Evolutionary conservation across 768 basidiomycete species (phyloP).

Genomic region (Russula earlei): DNA sequence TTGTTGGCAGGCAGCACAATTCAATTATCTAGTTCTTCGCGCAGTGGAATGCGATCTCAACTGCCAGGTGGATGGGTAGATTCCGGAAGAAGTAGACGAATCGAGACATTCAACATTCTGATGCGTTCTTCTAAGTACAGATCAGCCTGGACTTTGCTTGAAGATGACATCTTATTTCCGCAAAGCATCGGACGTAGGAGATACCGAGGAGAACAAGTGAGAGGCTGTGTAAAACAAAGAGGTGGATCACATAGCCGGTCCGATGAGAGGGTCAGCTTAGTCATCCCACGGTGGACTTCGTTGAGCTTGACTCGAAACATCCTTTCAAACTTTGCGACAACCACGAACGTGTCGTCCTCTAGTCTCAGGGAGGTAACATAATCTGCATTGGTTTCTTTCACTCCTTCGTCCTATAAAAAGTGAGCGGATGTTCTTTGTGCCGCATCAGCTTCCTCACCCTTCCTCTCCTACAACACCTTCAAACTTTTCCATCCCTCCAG

Average conservation of each 20-base stretch:
- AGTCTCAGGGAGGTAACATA: not conserved
- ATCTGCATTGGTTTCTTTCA: not conserved
- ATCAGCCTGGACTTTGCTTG: not conserved
- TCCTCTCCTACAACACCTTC: not conserved
- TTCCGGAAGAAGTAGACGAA: not conserved
- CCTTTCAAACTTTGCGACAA: not conserved
- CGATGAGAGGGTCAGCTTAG: not conserved
- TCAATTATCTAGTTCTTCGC: too few relatives aligned
- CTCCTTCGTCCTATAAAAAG: conserved; percentile 5
- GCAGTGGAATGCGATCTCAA: not conserved
- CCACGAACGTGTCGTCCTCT: not conserved
- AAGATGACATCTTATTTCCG: not conserved
- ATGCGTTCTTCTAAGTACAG: not conserved
- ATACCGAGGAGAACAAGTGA: not conserved
- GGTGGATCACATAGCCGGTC: not conserved
- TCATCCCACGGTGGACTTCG: not conserved
- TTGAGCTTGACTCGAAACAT: not conserved
- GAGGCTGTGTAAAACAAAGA: not conserved
- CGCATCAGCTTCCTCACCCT: not conserved
- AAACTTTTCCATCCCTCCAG: conserved; percentile 24
- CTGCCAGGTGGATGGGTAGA: not conserved
- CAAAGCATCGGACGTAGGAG: not conserved
- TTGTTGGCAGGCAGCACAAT: too few relatives aligned
- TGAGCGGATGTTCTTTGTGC: conserved; percentile 6
- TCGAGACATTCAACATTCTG: too few relatives aligned